Percentiles rank a stretch among this genome's conserved stretches.
These are phyloP conservation scores for Psidium guajava DNA, from an alignment of 345 rosid genomes.

Conservation along the genomic window DNA sequence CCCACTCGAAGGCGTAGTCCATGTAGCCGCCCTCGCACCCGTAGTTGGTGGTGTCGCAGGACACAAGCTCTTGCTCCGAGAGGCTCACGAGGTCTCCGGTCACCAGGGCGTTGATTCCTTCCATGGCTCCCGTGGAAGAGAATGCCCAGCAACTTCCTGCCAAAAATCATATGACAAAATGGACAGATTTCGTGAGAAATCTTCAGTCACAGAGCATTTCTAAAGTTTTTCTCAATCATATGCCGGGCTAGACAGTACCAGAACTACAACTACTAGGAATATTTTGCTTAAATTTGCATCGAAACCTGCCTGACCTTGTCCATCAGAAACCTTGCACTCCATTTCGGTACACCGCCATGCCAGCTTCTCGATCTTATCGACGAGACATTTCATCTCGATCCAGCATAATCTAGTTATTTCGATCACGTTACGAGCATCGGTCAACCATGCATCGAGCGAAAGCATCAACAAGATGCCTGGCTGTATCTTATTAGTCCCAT, in stretches of 20 bases:
- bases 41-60: slow-evolving; percentile 43
- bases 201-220: background rate
- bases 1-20: slow-evolving; percentile 79
- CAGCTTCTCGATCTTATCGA: background rate
- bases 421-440: background rate
- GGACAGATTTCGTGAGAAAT: background rate
- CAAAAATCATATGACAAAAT: background rate
- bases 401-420: background rate
- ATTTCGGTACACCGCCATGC: background rate
- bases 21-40: slow-evolving; percentile 77
- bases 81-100: slow-evolving; percentile 49
- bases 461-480: background rate
- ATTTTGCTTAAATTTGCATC: background rate
- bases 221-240: background rate
- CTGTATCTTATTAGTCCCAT: background rate
- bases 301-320: background rate
- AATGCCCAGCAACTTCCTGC: slow-evolving; percentile 81
- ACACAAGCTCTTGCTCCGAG: slow-evolving; percentile 64
- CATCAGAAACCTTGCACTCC: background rate
- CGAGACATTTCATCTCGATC: background rate
- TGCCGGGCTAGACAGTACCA: background rate
- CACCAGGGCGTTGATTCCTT: slow-evolving; percentile 53
- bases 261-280: too few relatives aligned
- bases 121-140: slow-evolving; percentile 61
- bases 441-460: background rate